Evolutionary conservation across 495 filamentous ascomycete genomes (phyloP).

Genomic region (Penicillium subrubescens): DNA sequence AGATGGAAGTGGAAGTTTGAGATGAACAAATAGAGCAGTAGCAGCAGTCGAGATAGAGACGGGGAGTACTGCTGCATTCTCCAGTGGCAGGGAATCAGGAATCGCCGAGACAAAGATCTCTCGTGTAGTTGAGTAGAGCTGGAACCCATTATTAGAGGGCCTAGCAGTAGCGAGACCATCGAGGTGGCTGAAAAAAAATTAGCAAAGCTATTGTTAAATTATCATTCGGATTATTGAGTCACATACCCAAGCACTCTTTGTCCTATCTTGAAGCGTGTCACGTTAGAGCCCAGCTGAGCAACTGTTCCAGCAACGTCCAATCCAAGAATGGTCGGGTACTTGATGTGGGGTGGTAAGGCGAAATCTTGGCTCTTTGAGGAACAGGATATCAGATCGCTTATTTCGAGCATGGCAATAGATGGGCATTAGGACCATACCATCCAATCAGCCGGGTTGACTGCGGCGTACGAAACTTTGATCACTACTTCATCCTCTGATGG

Average conservation of each 20-base stretch:
- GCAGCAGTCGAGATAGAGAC: constrained; percentile 51
- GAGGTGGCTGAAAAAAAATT: constrained; percentile 7
- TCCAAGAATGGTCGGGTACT: constrained; percentile 33
- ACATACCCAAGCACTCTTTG: constrained; percentile 46
- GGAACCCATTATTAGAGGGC: constrained; percentile 29
- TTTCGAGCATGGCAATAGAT: neutral
- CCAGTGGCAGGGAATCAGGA: constrained; percentile 44
- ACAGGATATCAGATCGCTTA: neutral
- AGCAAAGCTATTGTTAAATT: neutral
- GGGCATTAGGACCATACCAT: constrained; percentile 7
- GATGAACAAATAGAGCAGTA: constrained; percentile 44
- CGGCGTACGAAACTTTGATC: constrained; percentile 25
- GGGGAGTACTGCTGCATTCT: constrained; percentile 49
- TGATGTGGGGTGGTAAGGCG: neutral
- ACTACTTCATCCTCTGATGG: constrained; percentile 24
- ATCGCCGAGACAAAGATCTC: constrained; percentile 29
- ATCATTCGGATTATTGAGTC: neutral
- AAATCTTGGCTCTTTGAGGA: neutral
- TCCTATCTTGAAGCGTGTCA: constrained; percentile 38
- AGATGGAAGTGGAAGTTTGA: constrained; percentile 31
- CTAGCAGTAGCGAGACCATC: constrained; percentile 24
- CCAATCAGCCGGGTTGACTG: constrained; percentile 24
- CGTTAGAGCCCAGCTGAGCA: constrained; percentile 35
- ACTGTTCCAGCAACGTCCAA: constrained; percentile 47
- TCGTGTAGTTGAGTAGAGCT: constrained; percentile 30